A percentile compares a stretch with the other conserved stretches of the same genome.
Conservation (phyloP, 2,329 filamentous ascomycete species). For the Fusarium sp. region DNA sequence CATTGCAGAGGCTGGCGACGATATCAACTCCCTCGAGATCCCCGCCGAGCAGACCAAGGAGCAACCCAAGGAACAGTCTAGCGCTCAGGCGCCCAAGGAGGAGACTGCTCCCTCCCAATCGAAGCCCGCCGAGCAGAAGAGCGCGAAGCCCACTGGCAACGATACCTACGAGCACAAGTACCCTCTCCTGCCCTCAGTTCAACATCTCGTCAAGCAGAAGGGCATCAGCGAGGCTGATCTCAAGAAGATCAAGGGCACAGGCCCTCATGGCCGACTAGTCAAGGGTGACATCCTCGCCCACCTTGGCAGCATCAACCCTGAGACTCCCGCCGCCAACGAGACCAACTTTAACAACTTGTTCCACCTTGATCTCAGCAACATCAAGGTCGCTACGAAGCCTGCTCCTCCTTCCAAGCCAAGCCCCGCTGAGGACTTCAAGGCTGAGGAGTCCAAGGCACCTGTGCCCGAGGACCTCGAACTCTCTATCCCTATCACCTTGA, state of each 20-base stretch:
- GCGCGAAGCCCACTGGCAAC: constrained; percentile 53
- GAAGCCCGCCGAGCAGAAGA: constrained; percentile 53
- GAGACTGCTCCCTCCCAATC: constrained; percentile 51
- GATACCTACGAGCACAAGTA: constrained; percentile 74
- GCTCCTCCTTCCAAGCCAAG: constrained; percentile 48
- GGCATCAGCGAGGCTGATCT: constrained; percentile 80
- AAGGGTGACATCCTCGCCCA: constrained; percentile 97
- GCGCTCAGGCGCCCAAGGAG: constrained; percentile 53
- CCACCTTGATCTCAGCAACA: constrained; percentile 94
- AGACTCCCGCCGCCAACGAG: constrained; percentile 78
- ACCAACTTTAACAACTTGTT: constrained; percentile 78
- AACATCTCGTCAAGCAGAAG: constrained; percentile 82
- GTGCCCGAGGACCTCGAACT: constrained; percentile 67
- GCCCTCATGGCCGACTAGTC: constrained; percentile 86
- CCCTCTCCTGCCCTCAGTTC: constrained; percentile 85
- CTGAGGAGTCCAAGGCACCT: constrained; percentile 56
- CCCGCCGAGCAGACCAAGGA: constrained; percentile 73
- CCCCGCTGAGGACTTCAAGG: constrained; percentile 50
- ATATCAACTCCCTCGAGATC: constrained; percentile 78
- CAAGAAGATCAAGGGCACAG: constrained; percentile 85
- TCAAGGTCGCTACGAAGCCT: constrained; percentile 78
- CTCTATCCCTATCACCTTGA: constrained; percentile 81
- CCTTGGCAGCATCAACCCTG: constrained; percentile 79
- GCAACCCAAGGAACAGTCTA: constrained; percentile 69
- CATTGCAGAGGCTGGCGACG: constrained; percentile 83